Conservation (phyloP, 768 basidiomycete species). For the Tricholoma matsutake region DNA sequence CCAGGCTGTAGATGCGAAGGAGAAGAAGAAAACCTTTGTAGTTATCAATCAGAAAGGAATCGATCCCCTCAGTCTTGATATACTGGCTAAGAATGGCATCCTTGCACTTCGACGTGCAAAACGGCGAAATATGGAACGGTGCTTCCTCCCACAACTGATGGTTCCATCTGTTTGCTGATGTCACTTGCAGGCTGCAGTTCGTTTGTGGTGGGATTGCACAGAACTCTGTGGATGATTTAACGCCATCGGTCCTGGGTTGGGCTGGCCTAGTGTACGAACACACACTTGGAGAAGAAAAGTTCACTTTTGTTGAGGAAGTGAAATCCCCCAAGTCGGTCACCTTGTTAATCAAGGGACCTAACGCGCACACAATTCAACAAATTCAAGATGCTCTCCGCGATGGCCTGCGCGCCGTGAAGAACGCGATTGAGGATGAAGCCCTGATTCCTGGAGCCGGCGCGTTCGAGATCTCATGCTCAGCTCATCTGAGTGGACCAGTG, state of each 20-base stretch:
- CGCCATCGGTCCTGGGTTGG: conserved; percentile 90
- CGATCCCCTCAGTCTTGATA: conserved; percentile 93
- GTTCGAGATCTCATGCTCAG: conserved; percentile 91
- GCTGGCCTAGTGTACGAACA: conserved; percentile 99
- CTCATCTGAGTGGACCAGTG: conserved; percentile 72
- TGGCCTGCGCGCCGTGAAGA: conserved; percentile 94
- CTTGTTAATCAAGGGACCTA: conserved; percentile 95
- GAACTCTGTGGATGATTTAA: conserved; percentile 96
- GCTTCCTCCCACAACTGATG: conserved; percentile 18
- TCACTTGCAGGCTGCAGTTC: conserved; percentile 69
- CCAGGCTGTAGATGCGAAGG: conserved; percentile 78
- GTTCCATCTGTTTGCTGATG: conserved; percentile 1
- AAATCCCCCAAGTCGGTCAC: conserved; percentile 94
- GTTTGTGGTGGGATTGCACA: conserved; percentile 94
- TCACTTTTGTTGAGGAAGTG: conserved; percentile 96
- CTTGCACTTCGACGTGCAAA: conserved; percentile 93
- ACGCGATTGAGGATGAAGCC: conserved; percentile 86
- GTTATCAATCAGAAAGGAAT: conserved; percentile 99
- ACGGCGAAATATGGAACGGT: conserved; percentile 99
- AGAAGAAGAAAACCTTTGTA: conserved; percentile 86
- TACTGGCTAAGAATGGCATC: conserved; percentile 95
- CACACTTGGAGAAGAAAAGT: conserved; percentile 98
- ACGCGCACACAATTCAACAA: conserved; percentile 92
- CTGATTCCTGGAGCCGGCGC: conserved; percentile 97
- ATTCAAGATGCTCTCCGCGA: conserved; percentile 98